These are phyloP conservation scores for Colletotrichum simmondsii DNA, from an alignment of 2,329 filamentous ascomycete genomes.

Conservation along the genomic window DNA sequence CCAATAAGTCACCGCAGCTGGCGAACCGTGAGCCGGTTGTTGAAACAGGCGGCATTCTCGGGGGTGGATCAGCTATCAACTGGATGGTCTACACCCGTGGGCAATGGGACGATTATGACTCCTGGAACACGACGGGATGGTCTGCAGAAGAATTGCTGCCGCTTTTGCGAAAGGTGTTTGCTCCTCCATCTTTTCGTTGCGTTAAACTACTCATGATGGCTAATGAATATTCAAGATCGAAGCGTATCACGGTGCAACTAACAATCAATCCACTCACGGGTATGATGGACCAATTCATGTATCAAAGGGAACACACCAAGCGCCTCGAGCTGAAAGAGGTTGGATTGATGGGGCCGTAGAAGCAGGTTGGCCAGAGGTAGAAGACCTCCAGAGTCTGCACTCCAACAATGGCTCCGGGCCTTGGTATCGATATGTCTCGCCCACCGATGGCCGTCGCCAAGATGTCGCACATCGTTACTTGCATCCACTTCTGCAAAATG, in stretches of 20 bases:
- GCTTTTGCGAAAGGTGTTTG: slow-evolving; percentile 44
- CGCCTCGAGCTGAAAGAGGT: slow-evolving; percentile 50
- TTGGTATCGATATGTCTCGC: slow-evolving; percentile 37
- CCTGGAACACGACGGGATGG: slow-evolving; percentile 49
- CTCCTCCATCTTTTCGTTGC: not conserved
- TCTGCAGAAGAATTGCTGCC: slow-evolving; percentile 44
- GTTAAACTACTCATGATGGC: not conserved
- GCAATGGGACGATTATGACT: slow-evolving; percentile 45
- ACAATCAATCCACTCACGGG: slow-evolving; percentile 53
- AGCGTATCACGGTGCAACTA: slow-evolving; percentile 57
- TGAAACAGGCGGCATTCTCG: slow-evolving; percentile 41
- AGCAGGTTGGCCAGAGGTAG: slow-evolving; percentile 57
- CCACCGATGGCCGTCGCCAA: slow-evolving; percentile 55
- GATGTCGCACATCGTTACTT: slow-evolving; percentile 43
- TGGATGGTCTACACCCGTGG: slow-evolving; percentile 45
- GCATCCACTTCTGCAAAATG: slow-evolving; percentile 41
- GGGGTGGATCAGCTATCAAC: slow-evolving; percentile 47
- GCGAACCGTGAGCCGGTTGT: slow-evolving; percentile 39
- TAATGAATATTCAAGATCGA: slow-evolving; percentile 48
- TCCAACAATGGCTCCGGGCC: slow-evolving; percentile 38
- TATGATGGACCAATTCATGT: slow-evolving; percentile 60
- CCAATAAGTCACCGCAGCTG: slow-evolving; percentile 38
- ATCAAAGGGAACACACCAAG: slow-evolving; percentile 55
- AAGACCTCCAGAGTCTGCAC: slow-evolving; percentile 60
- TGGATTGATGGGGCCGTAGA: slow-evolving; percentile 56